Base-by-base conservation (phyloP, 768 basidiomycete genomes). In the Serendipita indica region DNA sequence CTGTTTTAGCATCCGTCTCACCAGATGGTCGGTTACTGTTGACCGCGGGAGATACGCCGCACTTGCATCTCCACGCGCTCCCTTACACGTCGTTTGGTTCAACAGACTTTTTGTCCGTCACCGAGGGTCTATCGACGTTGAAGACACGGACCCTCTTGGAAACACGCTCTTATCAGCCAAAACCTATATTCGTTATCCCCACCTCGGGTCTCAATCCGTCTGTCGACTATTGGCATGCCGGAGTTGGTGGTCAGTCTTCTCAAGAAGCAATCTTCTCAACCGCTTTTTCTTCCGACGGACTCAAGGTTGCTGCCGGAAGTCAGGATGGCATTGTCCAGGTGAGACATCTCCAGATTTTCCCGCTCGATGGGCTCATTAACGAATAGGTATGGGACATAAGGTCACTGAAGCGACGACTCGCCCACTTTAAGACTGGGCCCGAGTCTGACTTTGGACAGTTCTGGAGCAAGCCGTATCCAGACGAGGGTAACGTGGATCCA, bases 281-380 rank as follows among this genome's bases (percentile, higher is more conserved):
- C 18, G 41, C 41, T 6, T 43, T 43, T n/a, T 43, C 41, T 6
- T n/a, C 41, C 18, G 41, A 43, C 27, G 41, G 41, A 6, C 6
- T n/a, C 7, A 43, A 43, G 27, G 18, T 43, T 43, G 41, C 41
- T 25, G 18, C 41, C 5, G 41, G 41, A 18, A 43, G 41, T 25
- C 41, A 43, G 41, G 41, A 43, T 43, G 41, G 41, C 27, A 43
- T 43, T 25, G 41, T 43, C 16, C 41, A 43, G 41, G 41, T 43
- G 27, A n/a, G 7, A 7, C 6, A 18, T 7, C 18, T 43, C 41
- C 41, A 6, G 7, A 6, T 6, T 43, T n/a, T 18, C 5, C 16
- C 5, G 18, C n/a, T 6, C 5, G 41, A 7, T n/a, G 7, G 18
- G 18, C 18, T 18, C 16, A 43, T n/a, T 7, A 5, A n/a, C 6